Base-by-base conservation (phyloP, 2,329 filamentous ascomycete genomes). In the Capronia coronata region DNA sequence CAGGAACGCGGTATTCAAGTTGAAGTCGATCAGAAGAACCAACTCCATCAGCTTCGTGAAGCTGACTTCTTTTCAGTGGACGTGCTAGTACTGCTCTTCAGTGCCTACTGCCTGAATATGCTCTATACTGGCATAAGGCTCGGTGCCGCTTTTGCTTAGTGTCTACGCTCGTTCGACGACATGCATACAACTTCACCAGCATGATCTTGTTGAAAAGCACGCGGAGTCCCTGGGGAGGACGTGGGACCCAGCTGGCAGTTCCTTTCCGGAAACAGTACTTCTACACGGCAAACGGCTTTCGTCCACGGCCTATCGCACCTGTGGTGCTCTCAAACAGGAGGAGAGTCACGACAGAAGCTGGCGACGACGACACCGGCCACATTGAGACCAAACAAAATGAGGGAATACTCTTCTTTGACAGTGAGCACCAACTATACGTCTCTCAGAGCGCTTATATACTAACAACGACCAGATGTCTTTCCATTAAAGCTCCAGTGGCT, bases 351-450 rank as follows among this genome's bases (percentile, higher is more conserved):
- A 55, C 54, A 1, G 61, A 62, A 39, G 60, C 62, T 11, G 63
- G 62, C 16, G 62, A 65, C 21, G 58, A 64, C 27, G 59, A 64
- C 27, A 59, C 80, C 8, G 91, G 93, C 0, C 89, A 96, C 62
- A 95, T 97, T 59, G 73, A 77, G n/a, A 77, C 86, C 9, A 76
- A 74, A 2, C 71, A 83, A 1, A 85, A 90, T 59, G 87, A 97
- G 70, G 83, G 84, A 0, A 82, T 97, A 39, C 68, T 96, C 5
- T 98, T 94, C 71, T 83, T 97, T 62, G 89, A 94, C 65, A 94
- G 86, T 90, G 69, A 64, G 80, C 25, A 27, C 25, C 25, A 27
- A 10, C 10, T 27, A 5, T 6, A 27, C 25, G 5, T n/a, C n/a
- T n/a, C n/a, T 14, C 2, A 63, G 29, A 7, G 3, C 11, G 13